These are phyloP conservation scores for Spathaspora passalidarum DNA, from an alignment of 805 yeast genomes.

Conservation along the genomic window DNA sequence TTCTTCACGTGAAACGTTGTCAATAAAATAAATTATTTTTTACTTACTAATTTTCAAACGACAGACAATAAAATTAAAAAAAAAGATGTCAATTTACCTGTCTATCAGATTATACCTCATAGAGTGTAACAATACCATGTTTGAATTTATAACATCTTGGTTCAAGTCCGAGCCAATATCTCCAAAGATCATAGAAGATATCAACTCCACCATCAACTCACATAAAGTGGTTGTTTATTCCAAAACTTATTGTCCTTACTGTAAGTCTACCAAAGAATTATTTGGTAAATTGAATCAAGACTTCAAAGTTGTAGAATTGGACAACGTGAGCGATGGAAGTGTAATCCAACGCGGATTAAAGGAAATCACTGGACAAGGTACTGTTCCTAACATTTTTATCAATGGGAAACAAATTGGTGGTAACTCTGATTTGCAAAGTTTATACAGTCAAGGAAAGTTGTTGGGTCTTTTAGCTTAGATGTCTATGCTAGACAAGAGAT, in stretches of 20 bases:
- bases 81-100: too few species aligned
- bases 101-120: too few species aligned
- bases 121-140: too few species aligned
- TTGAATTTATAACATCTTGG: constrained; percentile 16
- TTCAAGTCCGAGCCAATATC: constrained; percentile 12
- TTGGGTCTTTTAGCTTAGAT: constrained; percentile 6
- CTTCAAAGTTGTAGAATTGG: constrained; percentile 27
- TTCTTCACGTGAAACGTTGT: too few species aligned
- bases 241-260: constrained; percentile 31
- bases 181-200: constrained; percentile 2
- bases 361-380: constrained; percentile 31
- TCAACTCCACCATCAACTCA: constrained; percentile 3
- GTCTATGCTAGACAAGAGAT: too few species aligned
- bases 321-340: constrained; percentile 23
- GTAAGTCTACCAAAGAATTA: constrained; percentile 21
- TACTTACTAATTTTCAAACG: too few species aligned
- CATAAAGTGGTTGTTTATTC: constrained; percentile 23
- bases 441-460: constrained; percentile 23
- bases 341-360: constrained; percentile 26
- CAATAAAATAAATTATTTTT: too few species aligned
- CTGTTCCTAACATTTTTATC: constrained; percentile 37
- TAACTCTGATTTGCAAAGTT: constrained; percentile 31
- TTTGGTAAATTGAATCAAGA: constrained; percentile 15
- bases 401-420: constrained; percentile 39
- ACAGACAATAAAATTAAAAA: too few species aligned